Base-by-base conservation (phyloP, 352 stramenopile genomes). In the Pythium utonaiense region DNA sequence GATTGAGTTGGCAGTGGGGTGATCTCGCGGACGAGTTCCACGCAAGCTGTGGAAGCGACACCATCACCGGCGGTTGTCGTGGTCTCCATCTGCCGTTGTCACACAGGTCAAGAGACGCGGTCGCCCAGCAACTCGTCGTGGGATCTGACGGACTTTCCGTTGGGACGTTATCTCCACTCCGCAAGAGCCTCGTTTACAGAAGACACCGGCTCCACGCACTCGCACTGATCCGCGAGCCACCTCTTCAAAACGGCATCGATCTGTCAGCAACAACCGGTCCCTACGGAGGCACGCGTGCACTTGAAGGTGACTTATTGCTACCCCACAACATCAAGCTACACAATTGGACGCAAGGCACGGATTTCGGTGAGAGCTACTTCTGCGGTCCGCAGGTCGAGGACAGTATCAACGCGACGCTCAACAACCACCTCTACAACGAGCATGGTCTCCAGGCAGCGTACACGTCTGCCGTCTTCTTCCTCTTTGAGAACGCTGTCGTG, bases 361-460 rank as follows among this genome's bases (percentile, higher is more conserved):
- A 4, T n/a, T 28, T 28, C 6, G 22, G n/a, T 10, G n/a, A 28
- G n/a, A 24, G n/a, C n/a, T 10, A 49, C 22, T 28, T 16, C 41
- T 49, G 41, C 22, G 41, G 27, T 24, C n/a, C 41, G 7, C n/a
- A 53, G 22, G 22, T 53, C 2, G 45, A 53, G 21, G 45, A 31
- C 22, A 21, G 22, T 19, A 34, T 53, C 41, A 49, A 24, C n/a
- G 10, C n/a, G n/a, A 49, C 3, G 3, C 12, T 49, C 3, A 49
- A 49, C 41, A 53, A 53, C 27, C 45, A 53, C 24, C 24, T 53
- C 17, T 53, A 53, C 45, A 53, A 31, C 17, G 45, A 53, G 45
- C 22, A 36, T 16, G 27, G 22, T 8, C 45, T 53, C 27, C 45
- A 53, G 45, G 9, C 44, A 31, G 44, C 24, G 17, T 51, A 51